Evolutionary conservation across 139 green algal species (phyloP).

Genomic region (Chlorella vulgaris): DNA sequence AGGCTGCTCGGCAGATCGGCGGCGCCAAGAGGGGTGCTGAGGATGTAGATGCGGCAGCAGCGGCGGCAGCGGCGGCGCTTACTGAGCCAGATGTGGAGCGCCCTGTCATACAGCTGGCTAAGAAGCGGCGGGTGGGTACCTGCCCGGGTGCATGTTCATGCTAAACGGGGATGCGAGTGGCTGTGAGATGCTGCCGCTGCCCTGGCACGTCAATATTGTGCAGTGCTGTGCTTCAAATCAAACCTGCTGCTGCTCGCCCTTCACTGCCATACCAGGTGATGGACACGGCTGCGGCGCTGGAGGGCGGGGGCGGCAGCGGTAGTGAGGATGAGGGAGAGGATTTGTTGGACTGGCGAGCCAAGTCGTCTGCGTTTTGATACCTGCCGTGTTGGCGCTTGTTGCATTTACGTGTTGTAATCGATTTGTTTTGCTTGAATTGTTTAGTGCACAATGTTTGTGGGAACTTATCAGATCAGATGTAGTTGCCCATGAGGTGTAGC

Average conservation of each 20-base stretch:
- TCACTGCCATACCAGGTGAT: background rate
- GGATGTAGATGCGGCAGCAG: conserved; percentile 9
- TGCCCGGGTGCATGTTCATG: too few relatives aligned
- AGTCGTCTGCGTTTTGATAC: conserved; percentile 30
- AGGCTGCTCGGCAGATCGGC: background rate
- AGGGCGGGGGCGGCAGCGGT: conserved; percentile 2
- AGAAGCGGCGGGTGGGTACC: conserved; percentile 33
- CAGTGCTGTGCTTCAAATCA: background rate
- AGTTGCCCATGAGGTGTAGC: too few relatives aligned
- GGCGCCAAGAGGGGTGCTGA: conserved; percentile 8
- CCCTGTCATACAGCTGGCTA: conserved; percentile 26
- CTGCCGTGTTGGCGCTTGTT: too few relatives aligned
- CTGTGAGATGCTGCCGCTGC: too few relatives aligned
- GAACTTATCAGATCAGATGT: too few relatives aligned
- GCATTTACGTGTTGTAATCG: too few relatives aligned
- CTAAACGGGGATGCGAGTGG: too few relatives aligned
- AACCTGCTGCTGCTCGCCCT: background rate
- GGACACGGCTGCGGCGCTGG: conserved; percentile 24
- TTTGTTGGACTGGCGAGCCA: conserved; percentile 36
- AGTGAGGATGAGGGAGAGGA: conserved; percentile 6
- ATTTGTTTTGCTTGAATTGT: too few relatives aligned
- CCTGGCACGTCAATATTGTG: background rate
- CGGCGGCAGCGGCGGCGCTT: background rate
- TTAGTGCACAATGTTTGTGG: too few relatives aligned
- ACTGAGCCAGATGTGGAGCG: conserved; percentile 24